These are phyloP conservation scores for Nakaseomyces glabratus DNA, from an alignment of 1,139 yeast genomes.

Conservation along the genomic window DNA sequence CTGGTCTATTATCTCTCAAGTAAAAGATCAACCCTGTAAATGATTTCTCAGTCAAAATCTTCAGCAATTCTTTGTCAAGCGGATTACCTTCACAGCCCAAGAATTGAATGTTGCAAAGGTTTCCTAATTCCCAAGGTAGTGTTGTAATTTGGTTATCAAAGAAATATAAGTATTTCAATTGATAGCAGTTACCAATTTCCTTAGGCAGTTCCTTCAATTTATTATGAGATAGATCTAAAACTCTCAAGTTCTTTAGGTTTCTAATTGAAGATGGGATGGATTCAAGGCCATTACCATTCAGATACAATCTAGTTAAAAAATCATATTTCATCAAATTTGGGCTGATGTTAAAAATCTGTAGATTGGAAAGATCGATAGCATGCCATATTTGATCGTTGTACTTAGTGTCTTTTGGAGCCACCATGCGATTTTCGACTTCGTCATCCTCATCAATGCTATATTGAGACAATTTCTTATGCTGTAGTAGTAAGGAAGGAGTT, in stretches of 20 bases:
- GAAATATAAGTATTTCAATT: slow-evolving; percentile 70
- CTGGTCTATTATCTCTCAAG: slow-evolving; percentile 75
- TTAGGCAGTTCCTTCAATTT: slow-evolving; percentile 60
- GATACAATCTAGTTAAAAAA: slow-evolving; percentile 76
- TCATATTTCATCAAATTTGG: slow-evolving; percentile 71
- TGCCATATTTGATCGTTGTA: slow-evolving; percentile 75
- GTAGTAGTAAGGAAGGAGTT: slow-evolving; percentile 37
- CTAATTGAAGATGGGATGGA: slow-evolving; percentile 61
- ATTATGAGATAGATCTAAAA: slow-evolving; percentile 80
- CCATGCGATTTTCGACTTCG: slow-evolving; percentile 45
- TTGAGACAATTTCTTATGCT: slow-evolving; percentile 52
- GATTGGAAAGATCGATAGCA: slow-evolving; percentile 85
- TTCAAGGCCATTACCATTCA: slow-evolving; percentile 76
- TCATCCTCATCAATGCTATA: slow-evolving; percentile 63
- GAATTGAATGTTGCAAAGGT: slow-evolving; percentile 72
- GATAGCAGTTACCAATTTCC: slow-evolving; percentile 76
- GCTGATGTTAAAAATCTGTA: slow-evolving; percentile 63
- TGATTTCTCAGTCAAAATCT: slow-evolving; percentile 70
- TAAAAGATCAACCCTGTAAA: slow-evolving; percentile 73
- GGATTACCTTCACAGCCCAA: slow-evolving; percentile 94
- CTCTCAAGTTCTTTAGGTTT: slow-evolving; percentile 63
- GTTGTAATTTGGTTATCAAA: slow-evolving; percentile 76
- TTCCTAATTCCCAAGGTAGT: slow-evolving; percentile 80
- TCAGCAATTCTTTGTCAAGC: slow-evolving; percentile 54
- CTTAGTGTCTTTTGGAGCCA: slow-evolving; percentile 59